These are phyloP conservation scores for Penicillium corylophilum DNA, from an alignment of 2,329 filamentous ascomycete species.

Conservation along the genomic window DNA sequence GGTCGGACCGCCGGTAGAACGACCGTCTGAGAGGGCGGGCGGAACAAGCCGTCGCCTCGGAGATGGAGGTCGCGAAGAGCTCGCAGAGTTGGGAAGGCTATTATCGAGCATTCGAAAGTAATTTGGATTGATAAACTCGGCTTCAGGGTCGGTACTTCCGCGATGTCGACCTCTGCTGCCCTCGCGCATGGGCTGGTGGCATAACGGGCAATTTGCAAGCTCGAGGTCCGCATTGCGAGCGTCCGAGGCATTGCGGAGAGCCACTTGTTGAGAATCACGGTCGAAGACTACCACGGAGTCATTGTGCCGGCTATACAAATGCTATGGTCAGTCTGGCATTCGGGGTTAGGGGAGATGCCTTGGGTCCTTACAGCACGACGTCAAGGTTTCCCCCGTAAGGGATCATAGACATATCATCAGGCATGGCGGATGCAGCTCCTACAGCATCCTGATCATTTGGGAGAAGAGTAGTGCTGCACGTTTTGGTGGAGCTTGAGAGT, in stretches of 20 bases:
- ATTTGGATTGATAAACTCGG: slow-evolving; percentile 80
- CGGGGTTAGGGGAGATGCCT: not conserved
- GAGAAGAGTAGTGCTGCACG: not conserved
- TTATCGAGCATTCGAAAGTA: slow-evolving; percentile 92
- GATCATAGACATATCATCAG: slow-evolving; percentile 44
- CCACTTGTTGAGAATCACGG: slow-evolving; percentile 77
- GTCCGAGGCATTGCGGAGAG: slow-evolving; percentile 65
- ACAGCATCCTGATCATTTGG: not conserved
- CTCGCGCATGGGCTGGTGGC: slow-evolving; percentile 68
- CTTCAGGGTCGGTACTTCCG: slow-evolving; percentile 37
- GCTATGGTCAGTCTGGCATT: slow-evolving; percentile 16
- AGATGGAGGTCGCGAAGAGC: slow-evolving; percentile 47
- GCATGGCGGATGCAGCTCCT: slow-evolving; percentile 24
- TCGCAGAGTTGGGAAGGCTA: slow-evolving; percentile 53
- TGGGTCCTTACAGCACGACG: slow-evolving; percentile 44
- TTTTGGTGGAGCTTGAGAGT: not conserved
- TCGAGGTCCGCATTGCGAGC: slow-evolving; percentile 53
- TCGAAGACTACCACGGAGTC: slow-evolving; percentile 92
- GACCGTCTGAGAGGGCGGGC: slow-evolving; percentile 41
- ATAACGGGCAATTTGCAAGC: slow-evolving; percentile 79
- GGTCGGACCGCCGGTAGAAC: slow-evolving; percentile 37
- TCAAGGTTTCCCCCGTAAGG: slow-evolving; percentile 45
- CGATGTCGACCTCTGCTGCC: slow-evolving; percentile 42
- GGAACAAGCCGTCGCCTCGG: slow-evolving; percentile 50
- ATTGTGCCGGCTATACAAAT: slow-evolving; percentile 70